A percentile compares a stretch with the other conserved stretches of the same genome.
Conservation (phyloP, 208 protist species). For the Jaenimonas drosophilae region DNA sequence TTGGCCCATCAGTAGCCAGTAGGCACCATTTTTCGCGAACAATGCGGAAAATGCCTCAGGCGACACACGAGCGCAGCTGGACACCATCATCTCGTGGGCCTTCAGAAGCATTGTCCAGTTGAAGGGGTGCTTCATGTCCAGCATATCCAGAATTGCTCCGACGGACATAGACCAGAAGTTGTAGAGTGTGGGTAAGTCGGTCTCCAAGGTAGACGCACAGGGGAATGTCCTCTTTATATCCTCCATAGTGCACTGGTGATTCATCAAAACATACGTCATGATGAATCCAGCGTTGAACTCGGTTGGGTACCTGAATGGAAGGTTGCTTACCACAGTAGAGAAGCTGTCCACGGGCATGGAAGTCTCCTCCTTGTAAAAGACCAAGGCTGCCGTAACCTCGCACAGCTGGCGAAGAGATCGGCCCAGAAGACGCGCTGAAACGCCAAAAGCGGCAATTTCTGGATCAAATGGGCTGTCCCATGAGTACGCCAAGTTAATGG, state of each 20-base stretch:
- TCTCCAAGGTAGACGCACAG: constrained; percentile 27
- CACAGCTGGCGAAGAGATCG: constrained; percentile 59
- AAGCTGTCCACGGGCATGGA: constrained; percentile 41
- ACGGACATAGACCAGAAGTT: constrained; percentile 76
- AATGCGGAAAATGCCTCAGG: too few relatives aligned
- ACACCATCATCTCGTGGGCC: too few relatives aligned
- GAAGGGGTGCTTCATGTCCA: too few relatives aligned
- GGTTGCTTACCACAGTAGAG: constrained; percentile 23
- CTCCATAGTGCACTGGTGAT: constrained; percentile 37
- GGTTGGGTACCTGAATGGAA: constrained; percentile 60
- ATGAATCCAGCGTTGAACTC: constrained; percentile 76
- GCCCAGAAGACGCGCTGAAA: constrained; percentile 51
- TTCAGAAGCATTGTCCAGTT: too few relatives aligned
- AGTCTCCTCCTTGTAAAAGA: constrained; percentile 40
- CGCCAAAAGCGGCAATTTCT: constrained; percentile 78
- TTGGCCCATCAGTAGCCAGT: too few relatives aligned
- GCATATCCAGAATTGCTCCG: constrained; percentile 30
- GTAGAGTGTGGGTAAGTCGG: constrained; percentile 65
- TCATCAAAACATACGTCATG: constrained; percentile 65
- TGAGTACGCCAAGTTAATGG: constrained; percentile 37
- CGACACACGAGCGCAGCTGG: too few relatives aligned
- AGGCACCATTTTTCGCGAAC: too few relatives aligned
- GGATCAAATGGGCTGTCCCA: constrained; percentile 77
- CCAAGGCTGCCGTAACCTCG: constrained; percentile 47
- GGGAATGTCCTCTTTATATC: constrained; percentile 49